phyloP scores from a whole-genome alignment of 2,329 filamentous ascomycete species.

The Aureobasidium sp. region DNA sequence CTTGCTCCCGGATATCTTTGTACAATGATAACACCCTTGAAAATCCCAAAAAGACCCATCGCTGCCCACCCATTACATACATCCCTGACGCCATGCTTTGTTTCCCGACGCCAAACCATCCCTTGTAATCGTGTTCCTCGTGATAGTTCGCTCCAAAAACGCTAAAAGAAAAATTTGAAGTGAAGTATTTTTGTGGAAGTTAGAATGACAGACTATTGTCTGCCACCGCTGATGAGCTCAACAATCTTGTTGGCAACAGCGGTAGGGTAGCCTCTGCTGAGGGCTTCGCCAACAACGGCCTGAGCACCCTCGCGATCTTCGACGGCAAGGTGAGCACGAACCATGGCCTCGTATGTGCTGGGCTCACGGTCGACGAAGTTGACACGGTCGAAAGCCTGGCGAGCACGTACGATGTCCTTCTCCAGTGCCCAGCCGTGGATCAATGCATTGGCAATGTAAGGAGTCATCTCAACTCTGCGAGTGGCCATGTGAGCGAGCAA shows the following conservation, averaged over 20 bases:
- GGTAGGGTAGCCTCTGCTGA: conserved; percentile 79
- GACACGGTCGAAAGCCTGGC: conserved; percentile 72
- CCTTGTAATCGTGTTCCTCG: not conserved
- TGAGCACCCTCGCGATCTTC: conserved; percentile 73
- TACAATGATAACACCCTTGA: not conserved
- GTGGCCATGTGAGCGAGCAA: conserved; percentile 69
- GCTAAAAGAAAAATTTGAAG: not conserved
- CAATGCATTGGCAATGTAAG: conserved; percentile 96
- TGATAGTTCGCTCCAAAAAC: not conserved
- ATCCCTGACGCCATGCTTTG: not conserved
- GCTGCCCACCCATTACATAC: not conserved
- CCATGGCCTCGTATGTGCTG: conserved; percentile 99
- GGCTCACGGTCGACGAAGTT: conserved; percentile 76
- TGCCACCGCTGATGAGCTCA: conserved; percentile 57
- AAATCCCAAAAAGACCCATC: not conserved
- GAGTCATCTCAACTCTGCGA: conserved; percentile 74
- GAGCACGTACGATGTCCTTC: conserved; percentile 71
- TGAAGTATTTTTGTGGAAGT: not conserved
- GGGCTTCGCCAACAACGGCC: conserved; percentile 78
- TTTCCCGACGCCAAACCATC: not conserved
- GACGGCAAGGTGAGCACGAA: conserved; percentile 77
- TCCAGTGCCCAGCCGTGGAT: conserved; percentile 94
- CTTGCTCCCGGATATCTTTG: conserved; percentile 8
- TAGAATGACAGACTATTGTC: not conserved
- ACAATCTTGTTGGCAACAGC: conserved; percentile 91